These are phyloP conservation scores for Panaeolus papilionaceus DNA, from an alignment of 768 basidiomycete genomes.

Conservation along the genomic window DNA sequence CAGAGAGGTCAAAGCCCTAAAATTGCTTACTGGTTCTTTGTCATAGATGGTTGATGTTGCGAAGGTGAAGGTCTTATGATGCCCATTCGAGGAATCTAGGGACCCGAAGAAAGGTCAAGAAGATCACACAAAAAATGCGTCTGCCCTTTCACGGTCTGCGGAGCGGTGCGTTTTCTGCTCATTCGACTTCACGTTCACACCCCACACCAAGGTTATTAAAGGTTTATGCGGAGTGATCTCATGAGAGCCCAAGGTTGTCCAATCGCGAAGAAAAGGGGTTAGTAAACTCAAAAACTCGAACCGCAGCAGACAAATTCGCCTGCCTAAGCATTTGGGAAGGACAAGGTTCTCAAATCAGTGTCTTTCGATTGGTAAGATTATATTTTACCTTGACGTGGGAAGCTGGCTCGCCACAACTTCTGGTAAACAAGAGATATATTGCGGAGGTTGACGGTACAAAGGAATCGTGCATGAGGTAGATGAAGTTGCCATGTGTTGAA, in stretches of 20 bases:
- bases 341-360: neutral
- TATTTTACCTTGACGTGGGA: neutral
- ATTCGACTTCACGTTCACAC: neutral
- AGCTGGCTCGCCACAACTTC: neutral
- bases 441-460: neutral
- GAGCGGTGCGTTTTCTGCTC: neutral
- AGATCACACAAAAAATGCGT: neutral
- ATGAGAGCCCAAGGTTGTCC: neutral
- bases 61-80: neutral
- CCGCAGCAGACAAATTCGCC: too few relatives aligned
- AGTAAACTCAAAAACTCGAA: neutral
- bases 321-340: neutral
- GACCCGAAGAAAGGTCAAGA: neutral
- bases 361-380: too few relatives aligned
- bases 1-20: neutral
- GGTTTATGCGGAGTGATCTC: neutral
- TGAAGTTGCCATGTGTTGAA: neutral
- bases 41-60: neutral
- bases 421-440: neutral
- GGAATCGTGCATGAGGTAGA: too few relatives aligned
- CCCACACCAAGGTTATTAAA: neutral
- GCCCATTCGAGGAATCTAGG: slow-evolving; percentile 1
- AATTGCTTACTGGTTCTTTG: neutral
- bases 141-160: neutral
- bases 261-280: too few relatives aligned